A percentile compares a stretch with the other conserved stretches of the same genome.
Conservation (phyloP, 2,329 filamentous ascomycete species). For the Ceratocystis eucalypticola region DNA sequence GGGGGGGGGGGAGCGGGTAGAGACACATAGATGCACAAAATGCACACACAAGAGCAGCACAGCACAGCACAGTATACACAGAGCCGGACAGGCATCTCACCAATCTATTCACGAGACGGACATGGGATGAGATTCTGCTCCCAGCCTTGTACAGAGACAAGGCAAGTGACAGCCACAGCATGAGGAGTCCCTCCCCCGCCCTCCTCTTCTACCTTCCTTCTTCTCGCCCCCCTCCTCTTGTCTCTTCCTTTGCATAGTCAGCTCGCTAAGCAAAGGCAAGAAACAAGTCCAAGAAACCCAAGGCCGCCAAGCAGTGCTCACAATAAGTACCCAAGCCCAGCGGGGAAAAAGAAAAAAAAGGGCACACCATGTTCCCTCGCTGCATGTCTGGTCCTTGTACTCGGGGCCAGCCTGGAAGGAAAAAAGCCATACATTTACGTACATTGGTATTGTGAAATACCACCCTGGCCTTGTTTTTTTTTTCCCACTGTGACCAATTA, state of each 20-base stretch:
- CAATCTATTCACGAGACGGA: background rate
- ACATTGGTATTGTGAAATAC: background rate
- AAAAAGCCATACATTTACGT: background rate
- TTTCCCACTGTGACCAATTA: background rate
- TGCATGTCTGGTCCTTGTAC: slow-evolving; percentile 1
- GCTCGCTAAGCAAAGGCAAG: background rate
- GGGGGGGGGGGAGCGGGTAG: background rate
- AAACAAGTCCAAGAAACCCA: background rate
- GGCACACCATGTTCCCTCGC: background rate
- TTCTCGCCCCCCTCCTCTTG: background rate
- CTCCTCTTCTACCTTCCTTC: background rate
- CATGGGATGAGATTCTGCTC: slow-evolving; percentile 4
- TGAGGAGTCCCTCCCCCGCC: background rate
- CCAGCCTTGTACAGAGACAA: slow-evolving; percentile 3
- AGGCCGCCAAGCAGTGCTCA: background rate
- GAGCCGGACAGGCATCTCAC: background rate
- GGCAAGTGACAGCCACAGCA: background rate
- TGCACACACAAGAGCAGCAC: background rate
- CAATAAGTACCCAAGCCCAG: background rate
- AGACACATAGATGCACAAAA: background rate
- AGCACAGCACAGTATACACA: background rate
- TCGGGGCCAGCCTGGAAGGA: background rate
- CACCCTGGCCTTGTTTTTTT: background rate
- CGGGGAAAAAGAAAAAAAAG: background rate
- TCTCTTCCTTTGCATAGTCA: too few species aligned